Evolutionary conservation across 2,329 filamentous ascomycete genomes (phyloP).

Genomic region (Colletotrichum australisinense): DNA sequence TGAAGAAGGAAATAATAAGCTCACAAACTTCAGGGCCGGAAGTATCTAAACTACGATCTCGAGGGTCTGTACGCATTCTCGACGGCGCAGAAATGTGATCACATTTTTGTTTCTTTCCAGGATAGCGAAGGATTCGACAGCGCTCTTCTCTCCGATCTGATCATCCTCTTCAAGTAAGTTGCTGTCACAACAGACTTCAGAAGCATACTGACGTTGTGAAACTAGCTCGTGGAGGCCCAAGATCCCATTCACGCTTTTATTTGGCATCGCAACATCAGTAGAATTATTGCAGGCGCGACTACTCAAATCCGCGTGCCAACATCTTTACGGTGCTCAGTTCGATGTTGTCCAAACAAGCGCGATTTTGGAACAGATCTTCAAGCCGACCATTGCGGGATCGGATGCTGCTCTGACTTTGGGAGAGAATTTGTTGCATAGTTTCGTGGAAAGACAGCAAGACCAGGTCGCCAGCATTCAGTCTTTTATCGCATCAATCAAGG

Average conservation of each 20-base stretch:
- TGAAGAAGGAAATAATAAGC: not conserved
- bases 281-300: conserved; percentile 83
- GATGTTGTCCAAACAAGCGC: conserved; percentile 80
- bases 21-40: conserved; percentile 61
- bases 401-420: conserved; percentile 72
- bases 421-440: conserved; percentile 67
- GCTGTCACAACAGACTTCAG: not conserved
- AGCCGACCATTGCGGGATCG: conserved; percentile 69
- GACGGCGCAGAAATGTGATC: conserved; percentile 61
- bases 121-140: conserved; percentile 87
- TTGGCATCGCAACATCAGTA: conserved; percentile 85
- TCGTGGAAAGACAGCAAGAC: conserved; percentile 79
- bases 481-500: conserved; percentile 77
- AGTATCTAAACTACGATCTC: conserved; percentile 82
- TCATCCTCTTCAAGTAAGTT: conserved; percentile 74
- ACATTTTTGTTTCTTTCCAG: conserved; percentile 79
- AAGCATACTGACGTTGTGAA: not conserved
- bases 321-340: conserved; percentile 78
- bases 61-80: conserved; percentile 74
- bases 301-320: conserved; percentile 74
- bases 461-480: conserved; percentile 81
- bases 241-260: conserved; percentile 81
- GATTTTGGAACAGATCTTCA: conserved; percentile 79
- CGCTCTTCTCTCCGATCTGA: conserved; percentile 75
- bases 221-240: conserved; percentile 74